A percentile compares a stretch with the other conserved stretches of the same genome.
Evolutionary conservation across 257 asterid species (phyloP).

Genomic region (Solanum pennellii): DNA sequence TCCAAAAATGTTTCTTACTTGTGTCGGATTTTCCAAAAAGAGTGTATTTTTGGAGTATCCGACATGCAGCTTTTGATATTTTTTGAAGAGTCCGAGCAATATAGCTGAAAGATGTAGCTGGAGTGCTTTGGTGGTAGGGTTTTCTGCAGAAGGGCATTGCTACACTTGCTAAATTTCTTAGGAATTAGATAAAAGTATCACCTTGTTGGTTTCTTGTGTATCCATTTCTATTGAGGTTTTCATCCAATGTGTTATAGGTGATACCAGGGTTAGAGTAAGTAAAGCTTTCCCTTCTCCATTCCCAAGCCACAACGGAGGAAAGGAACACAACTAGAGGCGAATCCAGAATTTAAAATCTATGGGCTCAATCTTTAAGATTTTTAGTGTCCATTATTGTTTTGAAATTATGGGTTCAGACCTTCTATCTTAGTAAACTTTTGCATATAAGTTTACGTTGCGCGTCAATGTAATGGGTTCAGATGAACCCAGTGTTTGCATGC

Average conservation of each 20-base stretch:
- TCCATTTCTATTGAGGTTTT: neutral
- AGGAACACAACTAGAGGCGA: neutral
- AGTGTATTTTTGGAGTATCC: neutral
- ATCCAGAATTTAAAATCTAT: neutral
- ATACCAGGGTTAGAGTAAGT: neutral
- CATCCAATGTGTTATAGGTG: neutral
- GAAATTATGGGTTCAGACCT: neutral
- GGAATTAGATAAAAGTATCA: too few species aligned
- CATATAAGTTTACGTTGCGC: neutral
- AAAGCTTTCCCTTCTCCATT: neutral
- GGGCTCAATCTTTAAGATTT: neutral
- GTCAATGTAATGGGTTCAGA: neutral
- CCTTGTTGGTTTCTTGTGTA: neutral
- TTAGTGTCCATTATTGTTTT: neutral
- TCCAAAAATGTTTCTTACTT: neutral
- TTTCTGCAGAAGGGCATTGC: neutral
- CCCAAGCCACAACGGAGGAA: neutral
- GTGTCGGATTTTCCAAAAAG: neutral
- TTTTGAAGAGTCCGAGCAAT: neutral
- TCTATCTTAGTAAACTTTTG: neutral
- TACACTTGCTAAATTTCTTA: neutral
- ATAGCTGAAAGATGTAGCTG: neutral
- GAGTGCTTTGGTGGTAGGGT: neutral
- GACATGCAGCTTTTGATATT: neutral
- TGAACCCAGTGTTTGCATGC: neutral